These are phyloP conservation scores for Neodidymelliopsis sp. DNA, from an alignment of 2,329 filamentous ascomycete genomes.

Conservation along the genomic window DNA sequence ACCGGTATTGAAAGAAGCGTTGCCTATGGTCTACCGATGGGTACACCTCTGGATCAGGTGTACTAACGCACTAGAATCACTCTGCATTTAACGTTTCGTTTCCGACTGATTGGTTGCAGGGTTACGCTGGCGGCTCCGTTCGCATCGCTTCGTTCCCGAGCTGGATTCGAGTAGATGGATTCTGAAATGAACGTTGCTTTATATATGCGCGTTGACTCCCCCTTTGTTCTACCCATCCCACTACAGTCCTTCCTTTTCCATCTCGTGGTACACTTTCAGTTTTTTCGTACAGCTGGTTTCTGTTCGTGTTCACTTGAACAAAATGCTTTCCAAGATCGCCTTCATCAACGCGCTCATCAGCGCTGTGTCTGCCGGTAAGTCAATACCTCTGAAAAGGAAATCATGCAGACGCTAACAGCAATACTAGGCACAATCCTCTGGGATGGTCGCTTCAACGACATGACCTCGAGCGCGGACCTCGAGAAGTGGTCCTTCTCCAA, in stretches of 20 bases:
- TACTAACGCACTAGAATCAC: conserved; percentile 17
- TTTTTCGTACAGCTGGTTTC: conserved; percentile 33
- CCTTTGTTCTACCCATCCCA: conserved; percentile 12
- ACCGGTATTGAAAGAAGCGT: conserved; percentile 26
- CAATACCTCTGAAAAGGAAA: accelerated
- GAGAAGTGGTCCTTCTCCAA: conserved; percentile 70
- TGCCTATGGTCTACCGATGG: conserved; percentile 24
- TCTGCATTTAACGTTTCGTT: conserved; percentile 28
- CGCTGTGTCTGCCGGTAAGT: conserved; percentile 42
- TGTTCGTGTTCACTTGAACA: conserved; percentile 27
- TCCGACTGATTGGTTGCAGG: conserved; percentile 26
- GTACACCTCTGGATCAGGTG: conserved; percentile 24
- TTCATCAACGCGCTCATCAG: conserved; percentile 43
- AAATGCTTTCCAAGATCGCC: conserved; percentile 44
- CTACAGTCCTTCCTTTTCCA: conserved; percentile 33
- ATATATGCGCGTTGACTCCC: conserved; percentile 16
- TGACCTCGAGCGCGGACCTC: conserved; percentile 63
- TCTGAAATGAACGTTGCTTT: conserved; percentile 10
- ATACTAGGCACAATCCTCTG: conserved; percentile 60
- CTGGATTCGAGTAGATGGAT: conserved; percentile 18
- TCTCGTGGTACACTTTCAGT: conserved; percentile 22
- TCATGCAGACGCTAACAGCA: background rate
- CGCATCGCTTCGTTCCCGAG: conserved; percentile 17
- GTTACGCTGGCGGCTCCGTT: conserved; percentile 17
- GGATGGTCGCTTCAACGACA: conserved; percentile 72